A percentile compares a stretch with the other conserved stretches of the same genome.
Conservation (phyloP, 345 rosid genomes). For the Linum lewisii region DNA sequence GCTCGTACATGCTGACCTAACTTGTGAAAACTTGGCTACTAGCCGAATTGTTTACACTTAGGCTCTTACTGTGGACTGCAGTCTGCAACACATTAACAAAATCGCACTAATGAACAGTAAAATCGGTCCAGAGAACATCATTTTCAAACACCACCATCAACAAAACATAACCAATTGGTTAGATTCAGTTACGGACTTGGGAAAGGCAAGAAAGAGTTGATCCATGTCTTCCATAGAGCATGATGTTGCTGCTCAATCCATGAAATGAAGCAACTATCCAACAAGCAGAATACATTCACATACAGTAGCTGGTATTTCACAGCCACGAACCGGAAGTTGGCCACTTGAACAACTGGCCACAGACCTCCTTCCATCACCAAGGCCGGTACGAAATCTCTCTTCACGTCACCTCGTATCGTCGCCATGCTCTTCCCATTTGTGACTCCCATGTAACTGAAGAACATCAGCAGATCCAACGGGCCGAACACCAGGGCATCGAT, state of each 20-base stretch:
- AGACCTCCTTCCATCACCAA: constrained; percentile 69
- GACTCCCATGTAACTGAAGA: constrained; percentile 88
- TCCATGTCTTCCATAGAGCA: constrained; percentile 93
- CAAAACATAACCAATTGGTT: too few species aligned
- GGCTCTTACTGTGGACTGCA: too few species aligned
- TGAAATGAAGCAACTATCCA: constrained; percentile 79
- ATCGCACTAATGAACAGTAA: too few species aligned
- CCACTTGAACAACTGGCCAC: constrained; percentile 82
- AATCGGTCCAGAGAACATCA: too few species aligned
- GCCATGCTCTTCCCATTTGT: constrained; percentile 49
- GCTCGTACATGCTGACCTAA: too few species aligned
- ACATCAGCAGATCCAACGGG: constrained; percentile 65
- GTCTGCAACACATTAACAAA: too few species aligned
- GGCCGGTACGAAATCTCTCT: constrained; percentile 90
- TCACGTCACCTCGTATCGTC: constrained; percentile 69
- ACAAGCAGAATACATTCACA: constrained; percentile 73
- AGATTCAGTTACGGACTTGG: too few species aligned
- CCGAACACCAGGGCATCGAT: constrained; percentile 81
- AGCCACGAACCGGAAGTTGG: constrained; percentile 71
- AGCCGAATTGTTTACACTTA: too few species aligned
- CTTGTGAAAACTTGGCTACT: too few species aligned
- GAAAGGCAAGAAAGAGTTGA: constrained; percentile 22
- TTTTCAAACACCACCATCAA: too few species aligned
- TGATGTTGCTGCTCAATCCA: constrained; percentile 90
- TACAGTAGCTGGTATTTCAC: constrained; percentile 85